Base-by-base conservation (phyloP, 2,329 filamentous ascomycete genomes). In the Diaporthe sp. region DNA sequence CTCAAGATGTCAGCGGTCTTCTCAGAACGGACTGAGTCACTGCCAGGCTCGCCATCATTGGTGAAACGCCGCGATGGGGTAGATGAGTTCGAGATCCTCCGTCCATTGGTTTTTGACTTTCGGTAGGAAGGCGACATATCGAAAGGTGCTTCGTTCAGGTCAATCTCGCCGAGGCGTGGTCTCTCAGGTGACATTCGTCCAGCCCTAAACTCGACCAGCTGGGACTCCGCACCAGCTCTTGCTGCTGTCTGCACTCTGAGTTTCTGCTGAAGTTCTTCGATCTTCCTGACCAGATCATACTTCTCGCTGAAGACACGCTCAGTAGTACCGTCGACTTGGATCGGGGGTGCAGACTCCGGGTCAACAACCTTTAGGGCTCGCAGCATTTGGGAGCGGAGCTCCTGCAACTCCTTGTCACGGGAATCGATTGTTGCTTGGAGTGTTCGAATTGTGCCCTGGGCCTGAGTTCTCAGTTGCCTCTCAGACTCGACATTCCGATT, bases 401-500 rank as follows among this genome's bases (percentile, higher is more conserved):
- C 94, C 51, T 92, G 90, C 53, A 98, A 89, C 83, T 98, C 96
- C 78, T 91, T 91, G 80, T 97, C 94, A 44, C 94, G 92, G 58
- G 92, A 91, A 80, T 98, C 96, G 15, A 98, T 87, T 1, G 95
- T 92, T 3, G 89, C 85, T 81, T 98, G 96, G 73, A 98, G 88
- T 17, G 95, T 93, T 65, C 95, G 93, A 37, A 94, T 94, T 69
- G 96, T 98, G 8, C 93, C 89, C 82, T 98, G 96, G 15, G 95
- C 94, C 82, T 98, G 96, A 3, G 88, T 91, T 51, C 95, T 94
- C 73, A 98, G 87, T 80, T 98, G 96, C 67, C 94, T 90, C 84
- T 98, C 96, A 1, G 95, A 96, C 80, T 98, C 97, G 31, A 98
- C 90, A 73, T 93, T 97, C 44, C 96, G 92, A 81, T 98, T 98